Evolutionary conservation across 2,329 filamentous ascomycete species (phyloP), one percentile per base, ranked within the genome.

Genomic region (Epicoccum sorghinum): DNA sequence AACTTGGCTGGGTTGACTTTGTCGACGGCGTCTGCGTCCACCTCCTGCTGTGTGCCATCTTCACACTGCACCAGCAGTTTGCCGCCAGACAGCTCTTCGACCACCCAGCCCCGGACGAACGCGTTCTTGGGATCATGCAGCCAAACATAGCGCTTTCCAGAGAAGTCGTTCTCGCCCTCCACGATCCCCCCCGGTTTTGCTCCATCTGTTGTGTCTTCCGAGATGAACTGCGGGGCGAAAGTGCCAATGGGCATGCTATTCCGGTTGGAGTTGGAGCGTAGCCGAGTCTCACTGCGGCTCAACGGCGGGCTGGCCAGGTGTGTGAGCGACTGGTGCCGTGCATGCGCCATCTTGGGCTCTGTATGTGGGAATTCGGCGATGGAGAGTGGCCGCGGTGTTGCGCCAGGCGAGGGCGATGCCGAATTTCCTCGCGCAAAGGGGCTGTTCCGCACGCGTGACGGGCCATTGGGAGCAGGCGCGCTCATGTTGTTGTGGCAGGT

Each of bases 1-100:
- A 99, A 99, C 75, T 99, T 99, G 69, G 93, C 93, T 41, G 95
- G 95, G 77, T 99, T 99, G 80, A 99, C 96, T 78, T 97, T 98
- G 82, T 99, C 96, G 64, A 97, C 92, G 66, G 87, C 89, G 67
- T 98, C 93, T 46, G 85, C 79, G 62, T 93, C 88, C 45, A 95
- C 88, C 71, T 96, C 90, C 64, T 91, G 88, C 86, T 96, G 91
- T 87, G 95, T 89, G 66, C 92, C 93, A 82, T 97, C 91, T 58
- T 98, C 95, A 70, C 91, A 96, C 75, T 98, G 93, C 24, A 99
- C 91, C 33, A 93, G 78, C 47, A 99, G 81, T 48, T 83, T 83
- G 47, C 87, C 86, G 43, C 79, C 84, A 2, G 80, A 84, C 46
- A 89, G 78, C 61, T 98, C 93, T 69, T 96, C 89, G 22, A 97